Conservation (phyloP, 164 flowering plant genomes). For the Aristolochia fimbriata region DNA sequence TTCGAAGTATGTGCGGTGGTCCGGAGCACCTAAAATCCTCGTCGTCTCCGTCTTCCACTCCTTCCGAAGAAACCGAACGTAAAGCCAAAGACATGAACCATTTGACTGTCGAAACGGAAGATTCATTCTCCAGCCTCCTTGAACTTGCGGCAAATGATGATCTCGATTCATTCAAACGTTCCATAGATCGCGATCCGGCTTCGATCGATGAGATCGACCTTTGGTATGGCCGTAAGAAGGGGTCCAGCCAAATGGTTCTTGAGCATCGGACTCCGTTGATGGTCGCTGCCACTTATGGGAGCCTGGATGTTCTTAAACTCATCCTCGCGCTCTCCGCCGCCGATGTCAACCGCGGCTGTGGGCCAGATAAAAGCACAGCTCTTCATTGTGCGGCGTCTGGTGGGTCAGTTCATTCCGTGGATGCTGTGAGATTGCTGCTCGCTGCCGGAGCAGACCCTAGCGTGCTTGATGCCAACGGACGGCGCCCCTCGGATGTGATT, state of each 20-base stretch:
- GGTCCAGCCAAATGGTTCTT: slow-evolving; percentile 76
- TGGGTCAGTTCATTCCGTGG: slow-evolving; percentile 60
- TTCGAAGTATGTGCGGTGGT: slow-evolving; percentile 37
- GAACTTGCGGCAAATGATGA: slow-evolving; percentile 93
- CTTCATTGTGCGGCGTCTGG: slow-evolving; percentile 96
- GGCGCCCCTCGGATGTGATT: slow-evolving; percentile 56
- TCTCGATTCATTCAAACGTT: slow-evolving; percentile 45
- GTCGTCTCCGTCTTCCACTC: slow-evolving; percentile 8
- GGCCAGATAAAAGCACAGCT: slow-evolving; percentile 62
- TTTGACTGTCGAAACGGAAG: slow-evolving; percentile 56
- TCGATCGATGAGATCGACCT: slow-evolving; percentile 54
- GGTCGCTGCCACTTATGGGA: slow-evolving; percentile 95
- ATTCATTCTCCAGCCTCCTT: slow-evolving; percentile 57
- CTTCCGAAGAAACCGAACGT: slow-evolving; percentile 10
- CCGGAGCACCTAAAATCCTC: slow-evolving; percentile 19
- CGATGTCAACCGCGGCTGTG: slow-evolving; percentile 57
- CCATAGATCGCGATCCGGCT: slow-evolving; percentile 42
- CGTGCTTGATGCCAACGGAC: slow-evolving; percentile 51
- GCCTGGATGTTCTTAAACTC: slow-evolving; percentile 55
- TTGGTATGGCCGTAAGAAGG: slow-evolving; percentile 88
- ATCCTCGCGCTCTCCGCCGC: slow-evolving; percentile 50
- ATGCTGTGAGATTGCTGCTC: slow-evolving; percentile 58
- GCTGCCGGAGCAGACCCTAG: slow-evolving; percentile 70
- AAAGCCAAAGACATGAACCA: slow-evolving; percentile 34
- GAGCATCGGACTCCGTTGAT: slow-evolving; percentile 80